Conservation (phyloP, 768 basidiomycete species). For the Inosperma sp. region DNA sequence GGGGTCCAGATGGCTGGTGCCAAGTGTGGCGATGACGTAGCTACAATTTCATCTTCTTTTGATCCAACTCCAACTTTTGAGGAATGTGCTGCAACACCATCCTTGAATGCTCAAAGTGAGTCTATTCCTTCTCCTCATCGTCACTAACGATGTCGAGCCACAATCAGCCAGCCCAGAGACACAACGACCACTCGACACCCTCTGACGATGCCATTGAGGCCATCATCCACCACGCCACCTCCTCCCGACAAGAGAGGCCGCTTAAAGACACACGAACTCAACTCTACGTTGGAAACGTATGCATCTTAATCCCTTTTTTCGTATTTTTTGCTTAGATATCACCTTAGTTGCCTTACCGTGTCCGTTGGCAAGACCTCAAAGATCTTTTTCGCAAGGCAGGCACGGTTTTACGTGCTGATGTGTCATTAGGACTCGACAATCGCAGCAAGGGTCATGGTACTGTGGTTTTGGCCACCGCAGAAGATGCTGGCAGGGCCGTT, state of each 20-base stretch:
- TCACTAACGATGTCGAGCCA: neutral
- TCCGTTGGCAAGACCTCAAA: slow-evolving; percentile 99
- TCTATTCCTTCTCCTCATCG: slow-evolving; percentile 1
- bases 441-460: slow-evolving; percentile 92
- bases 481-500: slow-evolving; percentile 91
- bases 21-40: slow-evolving; percentile 3
- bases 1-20: neutral
- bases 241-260: slow-evolving; percentile 53
- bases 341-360: slow-evolving; percentile 84
- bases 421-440: slow-evolving; percentile 82
- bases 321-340: slow-evolving; percentile 8
- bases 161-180: slow-evolving; percentile 3
- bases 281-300: slow-evolving; percentile 92
- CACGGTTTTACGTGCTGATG: slow-evolving; percentile 76
- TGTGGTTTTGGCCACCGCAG: slow-evolving; percentile 88
- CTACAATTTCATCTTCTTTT: slow-evolving; percentile 2
- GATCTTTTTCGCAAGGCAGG: slow-evolving; percentile 96
- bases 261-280: slow-evolving; percentile 87
- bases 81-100: neutral
- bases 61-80: slow-evolving; percentile 1
- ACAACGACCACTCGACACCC: slow-evolving; percentile 25
- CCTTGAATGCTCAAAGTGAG: slow-evolving; percentile 10
- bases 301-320: slow-evolving; percentile 23
- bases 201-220: slow-evolving; percentile 89
- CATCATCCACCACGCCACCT: slow-evolving; percentile 87